Conservation (phyloP, 495 filamentous ascomycete species). For the Parathielavia hyrcaniae region DNA sequence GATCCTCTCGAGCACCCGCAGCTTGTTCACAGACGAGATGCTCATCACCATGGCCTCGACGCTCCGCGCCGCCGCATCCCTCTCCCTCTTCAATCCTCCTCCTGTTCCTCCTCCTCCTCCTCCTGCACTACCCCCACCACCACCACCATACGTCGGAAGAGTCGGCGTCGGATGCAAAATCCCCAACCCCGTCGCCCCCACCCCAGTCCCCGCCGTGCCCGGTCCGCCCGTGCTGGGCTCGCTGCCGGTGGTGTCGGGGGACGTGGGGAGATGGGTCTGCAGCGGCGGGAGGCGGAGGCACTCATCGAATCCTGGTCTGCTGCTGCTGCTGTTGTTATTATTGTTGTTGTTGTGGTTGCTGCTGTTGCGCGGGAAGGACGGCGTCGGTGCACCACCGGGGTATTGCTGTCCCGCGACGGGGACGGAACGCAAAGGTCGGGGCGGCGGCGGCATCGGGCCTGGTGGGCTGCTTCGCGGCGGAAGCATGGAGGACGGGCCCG, state of each 20-base stretch:
- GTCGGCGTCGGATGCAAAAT: conserved; percentile 10
- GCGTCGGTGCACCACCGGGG: background rate
- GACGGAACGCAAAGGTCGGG: background rate
- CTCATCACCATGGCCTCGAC: conserved; percentile 68
- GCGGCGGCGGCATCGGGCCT: conserved; percentile 7
- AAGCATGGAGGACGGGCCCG: conserved; percentile 5
- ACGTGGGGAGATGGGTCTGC: conserved; percentile 42
- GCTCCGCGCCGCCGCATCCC: conserved; percentile 26
- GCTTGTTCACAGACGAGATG: conserved; percentile 62
- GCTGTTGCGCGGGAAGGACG: background rate
- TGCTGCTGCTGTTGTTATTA: background rate
- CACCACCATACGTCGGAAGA: background rate
- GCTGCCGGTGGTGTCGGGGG: conserved; percentile 12
- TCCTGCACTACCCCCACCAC: background rate
- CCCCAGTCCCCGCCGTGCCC: background rate
- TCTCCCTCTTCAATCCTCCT: background rate
- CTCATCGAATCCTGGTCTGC: conserved; percentile 33
- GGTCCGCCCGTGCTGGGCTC: conserved; percentile 3
- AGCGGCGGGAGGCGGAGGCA: conserved; percentile 54
- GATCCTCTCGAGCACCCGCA: conserved; percentile 37
- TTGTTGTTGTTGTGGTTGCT: background rate
- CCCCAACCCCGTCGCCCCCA: conserved; percentile 12
- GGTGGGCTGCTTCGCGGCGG: conserved; percentile 7
- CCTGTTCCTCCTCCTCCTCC: no score
- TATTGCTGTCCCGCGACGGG: background rate